Base-by-base conservation (phyloP, 208 protist species). In the Leishmania guyanensis region DNA sequence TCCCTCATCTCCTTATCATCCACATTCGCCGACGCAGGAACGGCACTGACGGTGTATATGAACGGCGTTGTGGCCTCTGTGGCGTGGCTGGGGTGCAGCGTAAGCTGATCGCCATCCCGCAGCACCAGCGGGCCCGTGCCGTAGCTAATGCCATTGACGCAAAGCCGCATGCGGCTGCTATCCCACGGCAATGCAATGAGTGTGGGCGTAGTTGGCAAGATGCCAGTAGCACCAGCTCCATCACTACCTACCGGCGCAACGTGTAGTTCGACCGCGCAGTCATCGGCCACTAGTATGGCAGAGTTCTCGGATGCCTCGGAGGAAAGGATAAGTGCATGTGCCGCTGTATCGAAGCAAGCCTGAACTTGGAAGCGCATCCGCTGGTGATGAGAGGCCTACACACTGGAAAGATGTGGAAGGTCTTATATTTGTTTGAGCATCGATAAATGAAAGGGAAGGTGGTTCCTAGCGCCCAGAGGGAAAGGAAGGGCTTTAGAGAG, bases 81-180 rank as follows among this genome's bases (percentile, higher is more conserved):
- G 39, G 64, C 4, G n/a, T 51, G 12, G 5, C 1, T 79, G 39
- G 71, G 46, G 71, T 76, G 82, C 56, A 85, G 43, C 3, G 82
- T 79, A 3, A 88, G 72, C 29, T 39, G 0, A 54, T 88, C 84
- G 4, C 84, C 62, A 39, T 75, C 80, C 0, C 80, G 81, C 65
- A 88, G 73, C n/a, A 84, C 12, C 17, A 88, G 79, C 64, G 84
- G 84, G 0, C 84, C 84, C 0, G 72, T 82, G 60, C 77, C 77
- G 77, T 88, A 88, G 62, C 75, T 80, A 29, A 84, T 80, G 8
- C 65, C 80, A 62, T 84, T 82, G 56, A 88, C 80, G 58, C 80
- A 71, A 22, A 84, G 46, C 39, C 75, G 65, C 36, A 88, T 36
- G 14, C 46, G 71, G 36, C 51, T 65, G 74, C 54, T 78, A 73